Conservation (phyloP, 176 grass and related monocot species). For the Thalia dealbata region DNA sequence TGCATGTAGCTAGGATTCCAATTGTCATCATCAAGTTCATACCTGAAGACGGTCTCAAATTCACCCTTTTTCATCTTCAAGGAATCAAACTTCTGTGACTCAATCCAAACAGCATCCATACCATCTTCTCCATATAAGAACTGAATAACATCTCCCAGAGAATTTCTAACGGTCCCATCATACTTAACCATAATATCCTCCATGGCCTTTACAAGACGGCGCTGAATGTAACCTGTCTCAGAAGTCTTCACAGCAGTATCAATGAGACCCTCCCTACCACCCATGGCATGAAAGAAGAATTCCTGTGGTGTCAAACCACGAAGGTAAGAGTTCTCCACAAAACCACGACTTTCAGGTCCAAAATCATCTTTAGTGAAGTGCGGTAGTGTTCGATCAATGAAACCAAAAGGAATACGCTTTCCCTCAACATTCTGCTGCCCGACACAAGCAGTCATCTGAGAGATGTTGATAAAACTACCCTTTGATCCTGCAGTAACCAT, state of each 20-base stretch:
- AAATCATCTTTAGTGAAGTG: conserved; percentile 93
- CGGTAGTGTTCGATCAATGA: conserved; percentile 71
- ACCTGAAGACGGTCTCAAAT: conserved; percentile 61
- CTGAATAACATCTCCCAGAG: conserved; percentile 92
- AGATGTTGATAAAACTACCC: conserved; percentile 95
- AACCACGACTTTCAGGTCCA: conserved; percentile 91
- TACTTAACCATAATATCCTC: conserved; percentile 99
- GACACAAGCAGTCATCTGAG: conserved; percentile 99
- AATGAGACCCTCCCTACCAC: conserved; percentile 80
- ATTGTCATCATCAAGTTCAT: conserved; percentile 86
- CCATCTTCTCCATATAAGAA: conserved; percentile 98
- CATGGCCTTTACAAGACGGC: conserved; percentile 96
- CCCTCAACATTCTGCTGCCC: conserved; percentile 97
- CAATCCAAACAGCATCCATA: conserved; percentile 99
- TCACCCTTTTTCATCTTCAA: conserved; percentile 84
- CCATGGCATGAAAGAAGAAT: conserved; percentile 90
- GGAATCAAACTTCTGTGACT: conserved; percentile 82
- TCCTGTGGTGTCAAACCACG: conserved; percentile 89
- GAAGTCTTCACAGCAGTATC: conserved; percentile 84
- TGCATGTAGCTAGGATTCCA: conserved; percentile 95
- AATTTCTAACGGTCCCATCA: conserved; percentile 93
- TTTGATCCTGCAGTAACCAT: conserved; percentile 97
- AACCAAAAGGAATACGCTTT: conserved; percentile 98
- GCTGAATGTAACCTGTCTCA: conserved; percentile 91
- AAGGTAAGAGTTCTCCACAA: conserved; percentile 98